These are phyloP conservation scores for Ganoderma resinaceum DNA, from an alignment of 1,284 basidiomycete genomes.

Conservation along the genomic window DNA sequence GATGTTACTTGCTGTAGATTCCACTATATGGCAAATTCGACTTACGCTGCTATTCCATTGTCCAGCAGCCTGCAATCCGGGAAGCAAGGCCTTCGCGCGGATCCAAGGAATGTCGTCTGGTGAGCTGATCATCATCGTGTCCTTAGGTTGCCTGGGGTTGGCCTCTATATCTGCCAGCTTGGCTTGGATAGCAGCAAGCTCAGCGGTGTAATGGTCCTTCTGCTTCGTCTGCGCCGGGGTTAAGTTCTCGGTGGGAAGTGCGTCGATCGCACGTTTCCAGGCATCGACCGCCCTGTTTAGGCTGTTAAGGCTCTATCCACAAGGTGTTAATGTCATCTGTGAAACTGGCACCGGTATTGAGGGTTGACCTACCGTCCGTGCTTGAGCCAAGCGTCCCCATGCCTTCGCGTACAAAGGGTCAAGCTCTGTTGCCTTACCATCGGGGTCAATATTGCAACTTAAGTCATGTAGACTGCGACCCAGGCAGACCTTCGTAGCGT, in stretches of 20 bases:
- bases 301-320: slow-evolving; percentile 29
- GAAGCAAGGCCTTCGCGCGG: slow-evolving; percentile 27
- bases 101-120: slow-evolving; percentile 27
- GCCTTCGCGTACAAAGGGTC: slow-evolving; percentile 41
- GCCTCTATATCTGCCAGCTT: background rate
- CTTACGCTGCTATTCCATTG: slow-evolving; percentile 30
- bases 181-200: slow-evolving; percentile 23
- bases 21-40: background rate
- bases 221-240: slow-evolving; percentile 37
- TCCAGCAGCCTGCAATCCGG: slow-evolving; percentile 11
- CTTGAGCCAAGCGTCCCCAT: slow-evolving; percentile 6
- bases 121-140: background rate
- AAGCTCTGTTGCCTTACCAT: slow-evolving; percentile 39
- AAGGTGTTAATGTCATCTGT: background rate
- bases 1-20: background rate
- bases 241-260: slow-evolving; percentile 33
- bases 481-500: slow-evolving; percentile 23
- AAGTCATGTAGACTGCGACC: no score
- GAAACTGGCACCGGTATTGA: background rate
- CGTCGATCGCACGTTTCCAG: slow-evolving; percentile 35
- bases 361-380: background rate
- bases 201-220: slow-evolving; percentile 36
- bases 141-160: slow-evolving; percentile 3
- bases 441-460: background rate
- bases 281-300: slow-evolving; percentile 21